Evolutionary conservation across 768 basidiomycete species (phyloP).

Genomic region (Tylopilus subfusipes): DNA sequence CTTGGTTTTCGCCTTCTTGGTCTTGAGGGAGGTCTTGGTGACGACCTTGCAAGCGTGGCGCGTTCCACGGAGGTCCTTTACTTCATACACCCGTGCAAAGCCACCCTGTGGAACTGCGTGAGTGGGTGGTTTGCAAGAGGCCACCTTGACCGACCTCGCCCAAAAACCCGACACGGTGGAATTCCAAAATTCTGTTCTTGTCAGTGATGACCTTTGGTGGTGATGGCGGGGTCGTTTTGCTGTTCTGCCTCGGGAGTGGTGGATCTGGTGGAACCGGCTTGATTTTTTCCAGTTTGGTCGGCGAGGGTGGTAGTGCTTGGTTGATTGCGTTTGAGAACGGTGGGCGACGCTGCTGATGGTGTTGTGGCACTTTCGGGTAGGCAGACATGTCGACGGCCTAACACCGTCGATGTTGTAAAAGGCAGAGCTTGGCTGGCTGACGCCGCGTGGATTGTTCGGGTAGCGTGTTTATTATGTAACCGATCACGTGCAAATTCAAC

Average conservation of each 20-base stretch:
- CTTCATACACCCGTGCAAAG: slow-evolving; percentile 95
- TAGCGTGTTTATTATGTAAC: slow-evolving; percentile 32
- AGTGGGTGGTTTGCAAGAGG: background rate
- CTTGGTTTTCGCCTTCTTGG: slow-evolving; percentile 97
- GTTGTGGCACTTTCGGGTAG: slow-evolving; percentile 34
- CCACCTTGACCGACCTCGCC: slow-evolving; percentile 61
- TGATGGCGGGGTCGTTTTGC: slow-evolving; percentile 75
- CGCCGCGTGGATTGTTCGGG: slow-evolving; percentile 13
- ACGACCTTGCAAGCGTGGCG: slow-evolving; percentile 91
- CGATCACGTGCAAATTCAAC: slow-evolving; percentile 30
- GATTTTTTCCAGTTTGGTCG: slow-evolving; percentile 39
- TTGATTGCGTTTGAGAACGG: slow-evolving; percentile 43
- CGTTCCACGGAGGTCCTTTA: slow-evolving; percentile 63
- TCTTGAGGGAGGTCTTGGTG: slow-evolving; percentile 86
- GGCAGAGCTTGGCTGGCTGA: slow-evolving; percentile 15
- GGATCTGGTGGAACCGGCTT: slow-evolving; percentile 48
- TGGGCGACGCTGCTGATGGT: slow-evolving; percentile 35
- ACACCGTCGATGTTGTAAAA: slow-evolving; percentile 33
- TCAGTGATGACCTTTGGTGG: slow-evolving; percentile 76
- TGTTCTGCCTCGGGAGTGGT: slow-evolving; percentile 78
- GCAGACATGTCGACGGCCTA: slow-evolving; percentile 45
- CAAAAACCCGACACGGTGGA: slow-evolving; percentile 74
- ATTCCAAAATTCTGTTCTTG: slow-evolving; percentile 52
- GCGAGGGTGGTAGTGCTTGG: slow-evolving; percentile 32
- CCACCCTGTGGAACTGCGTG: slow-evolving; percentile 55